Evolutionary conservation across 2,329 filamentous ascomycete species (phyloP).

Genomic region (Plenodomus tracheiphilus): DNA sequence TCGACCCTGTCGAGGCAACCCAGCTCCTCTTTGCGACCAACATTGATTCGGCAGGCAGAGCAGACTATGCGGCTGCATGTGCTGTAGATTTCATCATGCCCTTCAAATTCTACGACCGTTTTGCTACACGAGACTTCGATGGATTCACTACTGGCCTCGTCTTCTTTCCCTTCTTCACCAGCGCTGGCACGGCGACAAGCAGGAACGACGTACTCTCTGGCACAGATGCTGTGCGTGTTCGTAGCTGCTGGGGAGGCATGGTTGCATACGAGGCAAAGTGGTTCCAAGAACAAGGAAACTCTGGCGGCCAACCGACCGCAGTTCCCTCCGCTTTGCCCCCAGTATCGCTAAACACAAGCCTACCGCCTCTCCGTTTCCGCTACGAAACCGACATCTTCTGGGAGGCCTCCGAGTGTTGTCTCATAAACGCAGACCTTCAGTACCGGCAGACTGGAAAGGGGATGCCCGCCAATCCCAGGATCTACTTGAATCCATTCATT

Average conservation of each 20-base stretch:
- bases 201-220: conserved; percentile 65
- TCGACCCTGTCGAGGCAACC: conserved; percentile 61
- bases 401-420: conserved; percentile 54
- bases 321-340: conserved; percentile 23
- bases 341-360: conserved; percentile 18
- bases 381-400: conserved; percentile 49
- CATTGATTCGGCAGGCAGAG: conserved; percentile 54
- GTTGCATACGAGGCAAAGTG: conserved; percentile 66
- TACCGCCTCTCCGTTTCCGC: conserved; percentile 50
- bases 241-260: conserved; percentile 79
- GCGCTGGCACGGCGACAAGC: conserved; percentile 54
- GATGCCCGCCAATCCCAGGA: conserved; percentile 55
- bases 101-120: conserved; percentile 73
- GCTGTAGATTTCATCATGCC: conserved; percentile 71
- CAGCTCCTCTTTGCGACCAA: conserved; percentile 69
- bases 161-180: conserved; percentile 69
- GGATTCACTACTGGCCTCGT: conserved; percentile 66
- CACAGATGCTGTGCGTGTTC: conserved; percentile 67
- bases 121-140: conserved; percentile 69
- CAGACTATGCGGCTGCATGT: conserved; percentile 68
- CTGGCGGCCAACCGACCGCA: conserved; percentile 3
- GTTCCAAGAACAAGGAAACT: conserved; percentile 52
- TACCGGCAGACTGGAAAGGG: conserved; percentile 42
- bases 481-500: conserved; percentile 76
- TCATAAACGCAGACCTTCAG: conserved; percentile 52